Evolutionary conservation across 192 early-diverging fungal species (phyloP).

Genomic region (Phycomyces blakesleeanus): DNA sequence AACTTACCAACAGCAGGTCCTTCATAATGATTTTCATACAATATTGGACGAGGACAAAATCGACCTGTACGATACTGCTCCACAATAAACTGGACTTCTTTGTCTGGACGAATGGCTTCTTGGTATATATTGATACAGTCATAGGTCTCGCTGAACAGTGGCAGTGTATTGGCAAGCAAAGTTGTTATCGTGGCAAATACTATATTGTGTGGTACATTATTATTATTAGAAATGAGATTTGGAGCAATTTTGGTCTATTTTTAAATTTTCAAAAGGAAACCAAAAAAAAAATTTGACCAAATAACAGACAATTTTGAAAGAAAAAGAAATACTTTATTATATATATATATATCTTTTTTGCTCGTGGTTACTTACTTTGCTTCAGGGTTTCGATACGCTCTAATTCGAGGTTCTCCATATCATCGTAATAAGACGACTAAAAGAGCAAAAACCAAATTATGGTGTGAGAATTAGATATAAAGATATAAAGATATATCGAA

Average conservation of each 20-base stretch:
- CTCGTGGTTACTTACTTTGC: slow-evolving; percentile 32
- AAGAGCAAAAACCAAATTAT: neutral
- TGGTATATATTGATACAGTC: slow-evolving; percentile 54
- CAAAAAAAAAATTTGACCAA: no score
- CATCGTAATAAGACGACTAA: slow-evolving; percentile 42
- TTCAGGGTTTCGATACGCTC: slow-evolving; percentile 50
- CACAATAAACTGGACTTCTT: slow-evolving; percentile 70
- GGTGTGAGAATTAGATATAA: neutral
- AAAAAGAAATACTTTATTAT: neutral
- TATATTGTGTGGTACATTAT: slow-evolving; percentile 9
- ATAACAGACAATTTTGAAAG: no score
- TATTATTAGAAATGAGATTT: no score
- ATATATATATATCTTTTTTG: neutral
- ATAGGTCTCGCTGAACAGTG: slow-evolving; percentile 53
- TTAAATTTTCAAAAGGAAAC: no score
- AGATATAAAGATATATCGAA: no score
- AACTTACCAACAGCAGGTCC: slow-evolving; percentile 54
- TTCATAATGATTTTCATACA: slow-evolving; percentile 64
- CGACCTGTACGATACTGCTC: slow-evolving; percentile 70
- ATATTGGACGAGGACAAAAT: slow-evolving; percentile 63
- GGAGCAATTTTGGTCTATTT: neutral
- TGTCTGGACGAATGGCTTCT: slow-evolving; percentile 69
- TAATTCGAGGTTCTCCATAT: slow-evolving; percentile 44
- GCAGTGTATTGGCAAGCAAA: slow-evolving; percentile 46
- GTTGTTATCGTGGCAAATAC: slow-evolving; percentile 46